phyloP scores from a whole-genome alignment of 495 filamentous ascomycete genomes.

The Hypoxylon cercidicola region DNA sequence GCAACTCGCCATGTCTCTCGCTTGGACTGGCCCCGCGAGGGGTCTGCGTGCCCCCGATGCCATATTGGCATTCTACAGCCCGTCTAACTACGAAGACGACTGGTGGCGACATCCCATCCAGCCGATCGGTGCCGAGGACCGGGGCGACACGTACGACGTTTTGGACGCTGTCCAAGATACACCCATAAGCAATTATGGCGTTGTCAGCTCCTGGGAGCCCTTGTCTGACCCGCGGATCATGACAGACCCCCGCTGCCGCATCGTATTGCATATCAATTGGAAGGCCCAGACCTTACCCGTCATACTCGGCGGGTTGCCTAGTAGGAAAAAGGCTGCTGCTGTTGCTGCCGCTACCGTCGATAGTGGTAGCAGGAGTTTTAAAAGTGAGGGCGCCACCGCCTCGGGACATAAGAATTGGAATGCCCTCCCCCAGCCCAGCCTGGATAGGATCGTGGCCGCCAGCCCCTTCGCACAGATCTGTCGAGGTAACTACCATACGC shows the following conservation, averaged over 20 bases:
- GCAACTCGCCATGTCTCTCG: constrained; percentile 60
- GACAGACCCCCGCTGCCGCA: constrained; percentile 52
- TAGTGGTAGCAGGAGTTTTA: too few species aligned
- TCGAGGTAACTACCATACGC: constrained; percentile 50
- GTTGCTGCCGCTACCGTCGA: neutral
- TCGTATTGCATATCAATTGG: constrained; percentile 60
- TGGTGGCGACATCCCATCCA: constrained; percentile 28
- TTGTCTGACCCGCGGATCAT: constrained; percentile 42
- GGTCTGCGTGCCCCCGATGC: constrained; percentile 55
- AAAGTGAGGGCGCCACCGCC: too few species aligned
- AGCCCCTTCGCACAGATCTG: constrained; percentile 54
- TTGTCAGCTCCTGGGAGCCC: constrained; percentile 31
- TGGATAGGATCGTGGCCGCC: constrained; percentile 41
- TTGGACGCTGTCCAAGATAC: constrained; percentile 44
- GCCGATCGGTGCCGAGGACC: constrained; percentile 16
- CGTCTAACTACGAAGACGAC: constrained; percentile 53
- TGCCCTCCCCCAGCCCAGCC: constrained; percentile 29
- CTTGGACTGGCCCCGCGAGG: constrained; percentile 44
- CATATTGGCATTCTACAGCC: constrained; percentile 62
- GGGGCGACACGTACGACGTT: constrained; percentile 30
- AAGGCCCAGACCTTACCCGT: constrained; percentile 53
- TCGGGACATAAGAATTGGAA: constrained; percentile 9
- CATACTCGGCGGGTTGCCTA: constrained; percentile 42
- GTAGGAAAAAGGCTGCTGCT: constrained; percentile 14
- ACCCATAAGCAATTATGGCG: constrained; percentile 43